These are phyloP conservation scores for Ceratorhiza oryzae-sativae DNA, from an alignment of 1,284 basidiomycete species.

Conservation along the genomic window DNA sequence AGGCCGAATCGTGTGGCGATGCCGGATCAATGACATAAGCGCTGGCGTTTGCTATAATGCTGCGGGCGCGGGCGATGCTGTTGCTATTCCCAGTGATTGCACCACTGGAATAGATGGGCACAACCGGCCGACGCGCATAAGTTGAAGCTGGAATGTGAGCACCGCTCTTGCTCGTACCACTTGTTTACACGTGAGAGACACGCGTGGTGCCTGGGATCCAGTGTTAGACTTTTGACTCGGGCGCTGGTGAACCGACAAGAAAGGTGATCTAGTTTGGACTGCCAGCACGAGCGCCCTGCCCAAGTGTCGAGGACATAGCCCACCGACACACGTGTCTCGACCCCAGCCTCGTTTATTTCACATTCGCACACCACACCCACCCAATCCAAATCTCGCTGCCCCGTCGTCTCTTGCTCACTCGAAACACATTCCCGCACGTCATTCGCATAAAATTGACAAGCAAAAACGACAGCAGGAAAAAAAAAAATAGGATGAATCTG, in stretches of 20 bases:
- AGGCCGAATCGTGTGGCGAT: background rate
- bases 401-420: background rate
- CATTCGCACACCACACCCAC: background rate
- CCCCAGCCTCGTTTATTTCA: no score
- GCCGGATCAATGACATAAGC: background rate
- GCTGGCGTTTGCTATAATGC: background rate
- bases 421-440: background rate
- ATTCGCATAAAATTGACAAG: constrained; percentile 19
- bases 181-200: background rate
- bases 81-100: no score
- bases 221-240: background rate
- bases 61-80: no score
- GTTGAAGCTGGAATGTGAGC: no score
- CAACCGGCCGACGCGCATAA: no score
- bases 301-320: no score
- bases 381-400: background rate
- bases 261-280: no score
- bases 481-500: constrained; percentile 30
- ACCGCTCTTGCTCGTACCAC: background rate
- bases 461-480: background rate
- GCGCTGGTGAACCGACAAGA: no score
- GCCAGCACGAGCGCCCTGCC: no score
- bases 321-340: no score
- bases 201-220: background rate
- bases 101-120: no score